Base-by-base conservation (phyloP, 2,329 filamentous ascomycete genomes). In the Acrocalymma vagum region DNA sequence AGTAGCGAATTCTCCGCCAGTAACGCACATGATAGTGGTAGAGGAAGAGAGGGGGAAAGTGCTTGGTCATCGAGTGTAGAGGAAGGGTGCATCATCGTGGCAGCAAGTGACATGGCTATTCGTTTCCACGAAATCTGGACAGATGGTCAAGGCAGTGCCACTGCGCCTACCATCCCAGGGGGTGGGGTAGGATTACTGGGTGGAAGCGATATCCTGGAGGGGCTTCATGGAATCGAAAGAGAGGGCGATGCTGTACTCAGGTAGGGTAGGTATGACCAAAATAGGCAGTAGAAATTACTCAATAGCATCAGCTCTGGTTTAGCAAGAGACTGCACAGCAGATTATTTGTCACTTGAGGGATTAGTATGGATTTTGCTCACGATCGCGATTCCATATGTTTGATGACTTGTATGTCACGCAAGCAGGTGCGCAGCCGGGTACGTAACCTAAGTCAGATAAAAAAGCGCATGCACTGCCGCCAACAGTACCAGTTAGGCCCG, bases 81-180 rank as follows among this genome's bases (percentile, higher is more conserved):
- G 51, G 88, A 93, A 57, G 90, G 88, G 0, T 95, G 91, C 64
- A 86, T 99, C 53, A 88, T 96, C 13, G 87, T 99, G 37, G 93
- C 92, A 11, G 88, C 90, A 28, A 96, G 91, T 62, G 92, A 97
- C 70, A 86, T 90, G 64, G 95, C 84, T 56, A 87, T 97, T 69
- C 94, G 94, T 64, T 97, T 97, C 60, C 91, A 97, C 68, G 92
- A 97, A 72, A 84, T 99, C 9, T 97, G 92, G 94, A 79, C 81
- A n/a, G 80, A 82, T 54, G 85, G 45, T 27, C 38, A 38, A 8
- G 45, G 48, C 5, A 43, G 39, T 34, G 81, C 59, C 80, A 77
- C 14, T 69, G 75, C 15, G 67, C 75, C 35, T 76, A 76, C 74
- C 27, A 84, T 88, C 3, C 74, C 51, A 27, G 47, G 50, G 5